phyloP scores from a whole-genome alignment of 768 basidiomycete species.

The Phylloporus rhodoxanthus region DNA sequence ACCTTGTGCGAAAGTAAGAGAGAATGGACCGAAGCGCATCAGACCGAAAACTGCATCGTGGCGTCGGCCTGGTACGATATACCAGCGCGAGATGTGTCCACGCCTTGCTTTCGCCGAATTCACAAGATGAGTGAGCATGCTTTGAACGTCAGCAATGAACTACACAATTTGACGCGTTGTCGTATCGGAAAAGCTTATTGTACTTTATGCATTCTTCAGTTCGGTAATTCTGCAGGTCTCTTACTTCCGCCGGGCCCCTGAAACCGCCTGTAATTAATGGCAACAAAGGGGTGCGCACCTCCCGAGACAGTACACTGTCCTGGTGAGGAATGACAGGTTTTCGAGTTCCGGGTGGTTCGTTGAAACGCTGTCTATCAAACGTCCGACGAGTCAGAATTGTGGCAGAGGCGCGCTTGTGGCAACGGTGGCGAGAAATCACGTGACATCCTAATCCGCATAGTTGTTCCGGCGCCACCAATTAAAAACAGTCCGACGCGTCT shows the following conservation, averaged over 20 bases:
- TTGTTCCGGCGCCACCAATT: slow-evolving; percentile 25
- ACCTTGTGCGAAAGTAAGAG: neutral
- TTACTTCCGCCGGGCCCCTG: too few relatives aligned
- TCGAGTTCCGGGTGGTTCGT: neutral
- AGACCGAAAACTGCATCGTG: neutral
- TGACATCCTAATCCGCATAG: slow-evolving; percentile 9
- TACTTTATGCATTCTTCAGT: neutral
- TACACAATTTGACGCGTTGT: neutral
- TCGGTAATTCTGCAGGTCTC: neutral
- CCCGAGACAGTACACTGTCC: too few relatives aligned
- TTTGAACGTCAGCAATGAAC: neutral
- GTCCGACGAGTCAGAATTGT: neutral
- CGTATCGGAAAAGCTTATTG: neutral
- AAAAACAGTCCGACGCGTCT: slow-evolving; percentile 14
- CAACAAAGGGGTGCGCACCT: too few relatives aligned
- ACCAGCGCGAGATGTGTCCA: neutral
- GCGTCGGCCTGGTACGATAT: neutral
- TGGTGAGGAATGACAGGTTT: too few relatives aligned
- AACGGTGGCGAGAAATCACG: slow-evolving; percentile 14
- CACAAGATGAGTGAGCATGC: neutral
- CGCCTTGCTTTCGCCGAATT: neutral
- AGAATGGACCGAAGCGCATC: neutral
- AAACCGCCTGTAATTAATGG: too few relatives aligned
- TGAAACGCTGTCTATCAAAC: neutral
- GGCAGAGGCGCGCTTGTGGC: slow-evolving; percentile 26